Conservation (phyloP, 2,329 filamentous ascomycete genomes). For the Ophiocordyceps camponoti-rufipedis region DNA sequence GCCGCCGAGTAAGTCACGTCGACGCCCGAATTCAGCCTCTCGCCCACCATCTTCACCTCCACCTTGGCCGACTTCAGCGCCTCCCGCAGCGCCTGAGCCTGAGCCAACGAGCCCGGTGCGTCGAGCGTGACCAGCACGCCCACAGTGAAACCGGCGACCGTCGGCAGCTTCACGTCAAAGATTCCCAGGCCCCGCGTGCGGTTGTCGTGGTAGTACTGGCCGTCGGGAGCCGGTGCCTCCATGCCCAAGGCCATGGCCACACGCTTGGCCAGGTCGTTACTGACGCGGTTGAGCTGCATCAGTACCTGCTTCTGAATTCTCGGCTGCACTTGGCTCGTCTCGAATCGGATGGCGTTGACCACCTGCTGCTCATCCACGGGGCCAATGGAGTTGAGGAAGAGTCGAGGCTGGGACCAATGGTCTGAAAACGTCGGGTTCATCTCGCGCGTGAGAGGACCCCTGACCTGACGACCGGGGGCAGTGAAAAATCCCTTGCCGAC, state of each 20-base stretch:
- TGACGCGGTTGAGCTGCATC: conserved; percentile 48
- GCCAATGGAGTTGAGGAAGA: conserved; percentile 57
- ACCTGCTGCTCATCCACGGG: conserved; percentile 51
- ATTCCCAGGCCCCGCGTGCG: conserved; percentile 42
- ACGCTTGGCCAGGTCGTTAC: conserved; percentile 46
- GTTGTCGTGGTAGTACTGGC: conserved; percentile 51
- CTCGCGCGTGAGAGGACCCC: conserved; percentile 35
- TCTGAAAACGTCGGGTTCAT: conserved; percentile 49
- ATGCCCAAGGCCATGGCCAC: conserved; percentile 45
- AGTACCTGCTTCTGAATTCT: conserved; percentile 48
- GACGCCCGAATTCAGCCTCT: conserved; percentile 33
- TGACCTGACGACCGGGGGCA: conserved; percentile 33
- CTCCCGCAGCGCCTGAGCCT: conserved; percentile 30
- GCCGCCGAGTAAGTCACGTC: conserved; percentile 47
- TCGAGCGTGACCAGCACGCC: conserved; percentile 36
- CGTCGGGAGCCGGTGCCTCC: conserved; percentile 36
- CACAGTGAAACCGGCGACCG: conserved; percentile 43
- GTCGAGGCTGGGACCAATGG: conserved; percentile 52
- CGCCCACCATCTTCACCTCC: conserved; percentile 39
- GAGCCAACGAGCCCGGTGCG: conserved; percentile 22
- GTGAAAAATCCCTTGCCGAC: conserved; percentile 52
- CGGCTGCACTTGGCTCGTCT: conserved; percentile 41
- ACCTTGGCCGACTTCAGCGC: conserved; percentile 32
- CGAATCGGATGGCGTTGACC: conserved; percentile 57
- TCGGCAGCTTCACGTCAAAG: conserved; percentile 37